Evolutionary conservation across 2,329 filamentous ascomycete genomes (phyloP), one percentile per base, ranked within the genome.

Genomic region (Cytospora schulzeri): DNA sequence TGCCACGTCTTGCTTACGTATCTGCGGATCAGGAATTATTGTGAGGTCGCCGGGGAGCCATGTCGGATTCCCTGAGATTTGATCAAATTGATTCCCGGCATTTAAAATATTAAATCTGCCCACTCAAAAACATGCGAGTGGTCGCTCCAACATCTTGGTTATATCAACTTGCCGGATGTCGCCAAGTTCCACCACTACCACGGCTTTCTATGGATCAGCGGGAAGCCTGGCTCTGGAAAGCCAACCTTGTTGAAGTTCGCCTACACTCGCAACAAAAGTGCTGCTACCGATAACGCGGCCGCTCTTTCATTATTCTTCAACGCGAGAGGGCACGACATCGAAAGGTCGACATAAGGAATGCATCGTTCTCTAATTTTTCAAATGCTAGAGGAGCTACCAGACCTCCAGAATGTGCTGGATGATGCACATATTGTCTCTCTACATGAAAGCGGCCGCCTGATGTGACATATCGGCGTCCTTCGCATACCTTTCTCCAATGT

Each of bases 351-450:
- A 0, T 28, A 68, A 0, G 82, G 83, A 4, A 75, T 85, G 65
- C 83, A 83, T 67, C 77, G 81, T 14, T 79, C 81, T 2, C 69
- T 85, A 14, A 67, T 85, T 2, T 68, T 72, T 14, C 81, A 85
- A 65, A 68, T 85, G 1, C 69, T 85, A 0, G 59, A 73, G 1
- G 70, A 69, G 26, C 45, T 69, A 2, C 70, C 71, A 0, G 69
- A 75, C 0, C 68, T 81, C 5, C 74, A 72, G 55, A n/a, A 67
- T 3, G 61, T 74, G 1, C 60, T 79, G 6, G 71, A 64, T 35
- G 51, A 35, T 26, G 22, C 38, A 3, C n/a, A 28, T 26, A 8
- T 22, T 14, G 12, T 60, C 17, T 6, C 52, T 12, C 50, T 14
- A 51, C 41, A 55, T 15, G 24, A n/a, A 48, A 45, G 15, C n/a